phyloP scores from a whole-genome alignment of 1,139 yeast species.

The Zygosaccharomyces pseudobailii region DNA sequence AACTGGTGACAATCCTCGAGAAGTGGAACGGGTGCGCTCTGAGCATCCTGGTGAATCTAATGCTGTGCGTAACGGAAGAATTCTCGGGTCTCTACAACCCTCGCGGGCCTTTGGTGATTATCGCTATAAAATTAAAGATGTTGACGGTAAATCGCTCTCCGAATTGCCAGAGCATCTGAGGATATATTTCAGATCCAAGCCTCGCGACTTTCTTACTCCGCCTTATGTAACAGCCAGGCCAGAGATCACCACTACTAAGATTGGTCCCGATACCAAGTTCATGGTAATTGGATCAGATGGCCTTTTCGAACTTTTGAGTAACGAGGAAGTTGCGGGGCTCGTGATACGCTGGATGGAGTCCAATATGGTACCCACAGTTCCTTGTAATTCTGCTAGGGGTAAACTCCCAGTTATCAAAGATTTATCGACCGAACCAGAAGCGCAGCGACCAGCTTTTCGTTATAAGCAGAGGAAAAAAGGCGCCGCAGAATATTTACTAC shows the following conservation, averaged over 20 bases:
- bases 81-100: slow-evolving; percentile 93
- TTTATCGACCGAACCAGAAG: slow-evolving; percentile 52
- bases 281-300: slow-evolving; percentile 95
- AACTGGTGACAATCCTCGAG: slow-evolving; percentile 87
- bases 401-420: slow-evolving; percentile 61
- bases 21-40: slow-evolving; percentile 72
- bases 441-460: slow-evolving; percentile 56
- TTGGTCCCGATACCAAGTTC: slow-evolving; percentile 75
- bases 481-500: slow-evolving; percentile 48
- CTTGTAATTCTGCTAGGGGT: slow-evolving; percentile 36
- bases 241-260: slow-evolving; percentile 75
- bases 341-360: slow-evolving; percentile 93
- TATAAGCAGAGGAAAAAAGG: slow-evolving; percentile 31
- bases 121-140: slow-evolving; percentile 73
- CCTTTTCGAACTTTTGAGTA: slow-evolving; percentile 81
- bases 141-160: slow-evolving; percentile 38
- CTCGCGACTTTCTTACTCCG: slow-evolving; percentile 76
- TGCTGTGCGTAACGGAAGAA: slow-evolving; percentile 81
- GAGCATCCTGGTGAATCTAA: slow-evolving; percentile 92
- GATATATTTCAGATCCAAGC: slow-evolving; percentile 80
- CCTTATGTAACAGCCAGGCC: slow-evolving; percentile 98
- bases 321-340: slow-evolving; percentile 86
- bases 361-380: slow-evolving; percentile 44
- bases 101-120: slow-evolving; percentile 98
- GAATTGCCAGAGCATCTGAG: slow-evolving; percentile 75